Conservation (phyloP, 208 protist species). For the Jaenimonas drosophilae region DNA sequence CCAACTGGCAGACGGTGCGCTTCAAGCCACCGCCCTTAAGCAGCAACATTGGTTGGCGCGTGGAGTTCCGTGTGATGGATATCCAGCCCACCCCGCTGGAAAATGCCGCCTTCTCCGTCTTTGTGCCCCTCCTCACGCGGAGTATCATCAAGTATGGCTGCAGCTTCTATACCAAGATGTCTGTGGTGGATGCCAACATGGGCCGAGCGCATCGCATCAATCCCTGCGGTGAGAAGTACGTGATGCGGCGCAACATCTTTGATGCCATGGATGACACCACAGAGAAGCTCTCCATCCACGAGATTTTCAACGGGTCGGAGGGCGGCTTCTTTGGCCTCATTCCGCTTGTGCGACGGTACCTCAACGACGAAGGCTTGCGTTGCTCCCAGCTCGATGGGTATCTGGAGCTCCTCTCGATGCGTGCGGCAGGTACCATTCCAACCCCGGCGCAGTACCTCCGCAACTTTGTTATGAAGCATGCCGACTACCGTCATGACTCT, state of each 20-base stretch:
- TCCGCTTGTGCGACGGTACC: constrained; percentile 84
- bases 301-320: constrained; percentile 93
- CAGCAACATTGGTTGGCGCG: constrained; percentile 91
- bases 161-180: constrained; percentile 96
- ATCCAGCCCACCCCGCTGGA: constrained; percentile 97
- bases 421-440: constrained; percentile 89
- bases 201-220: constrained; percentile 86
- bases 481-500: constrained; percentile 94
- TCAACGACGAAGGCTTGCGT: constrained; percentile 63
- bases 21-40: constrained; percentile 93
- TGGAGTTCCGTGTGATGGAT: constrained; percentile 97
- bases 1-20: constrained; percentile 97
- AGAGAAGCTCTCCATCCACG: constrained; percentile 86
- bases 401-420: constrained; percentile 87
- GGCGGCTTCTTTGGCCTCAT: constrained; percentile 90
- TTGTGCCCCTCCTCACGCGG: constrained; percentile 92
- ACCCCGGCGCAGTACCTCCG: constrained; percentile 93
- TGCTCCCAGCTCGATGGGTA: constrained; percentile 72
- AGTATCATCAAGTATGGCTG: constrained; percentile 93
- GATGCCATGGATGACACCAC: constrained; percentile 27
- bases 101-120: constrained; percentile 97
- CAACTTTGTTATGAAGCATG: constrained; percentile 89
- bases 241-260: constrained; percentile 92
- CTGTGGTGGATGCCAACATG: constrained; percentile 97
- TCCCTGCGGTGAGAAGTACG: constrained; percentile 87